Percentiles rank a stretch among this genome's conserved stretches.
Evolutionary conservation across 306 rosid species (phyloP).

Genomic region (Gillenia trifoliata): DNA sequence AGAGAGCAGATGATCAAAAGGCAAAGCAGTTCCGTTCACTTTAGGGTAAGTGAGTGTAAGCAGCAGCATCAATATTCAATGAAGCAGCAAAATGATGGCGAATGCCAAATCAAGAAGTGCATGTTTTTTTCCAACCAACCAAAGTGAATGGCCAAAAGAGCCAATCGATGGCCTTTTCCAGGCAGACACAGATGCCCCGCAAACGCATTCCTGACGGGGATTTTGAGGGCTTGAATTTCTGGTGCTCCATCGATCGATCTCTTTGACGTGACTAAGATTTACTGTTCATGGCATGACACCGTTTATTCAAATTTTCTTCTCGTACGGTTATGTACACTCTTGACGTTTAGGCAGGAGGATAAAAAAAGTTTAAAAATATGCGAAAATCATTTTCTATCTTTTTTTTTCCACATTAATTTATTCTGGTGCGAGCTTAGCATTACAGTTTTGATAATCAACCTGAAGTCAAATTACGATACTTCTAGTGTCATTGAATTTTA

Average conservation of each 20-base stretch:
- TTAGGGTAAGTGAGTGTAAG: background rate
- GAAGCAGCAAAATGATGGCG: background rate
- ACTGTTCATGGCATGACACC: background rate
- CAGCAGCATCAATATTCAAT: background rate
- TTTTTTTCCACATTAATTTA: too few species aligned
- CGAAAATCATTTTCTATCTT: too few species aligned
- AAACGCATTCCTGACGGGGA: conserved; percentile 8
- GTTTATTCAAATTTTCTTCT: background rate
- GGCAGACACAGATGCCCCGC: conserved; percentile 23
- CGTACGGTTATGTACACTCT: background rate
- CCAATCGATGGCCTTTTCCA: conserved; percentile 10
- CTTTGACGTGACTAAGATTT: conserved; percentile 28
- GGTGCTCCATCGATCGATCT: conserved; percentile 2
- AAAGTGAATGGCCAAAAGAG: conserved; percentile 6
- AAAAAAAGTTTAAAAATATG: too few species aligned
- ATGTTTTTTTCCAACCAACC: conserved; percentile 17
- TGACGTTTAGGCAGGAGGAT: background rate
- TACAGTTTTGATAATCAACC: too few species aligned
- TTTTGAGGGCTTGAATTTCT: conserved; percentile 15
- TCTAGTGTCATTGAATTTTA: too few species aligned
- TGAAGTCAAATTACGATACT: too few species aligned
- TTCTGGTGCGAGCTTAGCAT: too few species aligned
- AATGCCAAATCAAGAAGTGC: background rate
- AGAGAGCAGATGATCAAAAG: conserved; percentile 6
- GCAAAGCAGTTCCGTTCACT: background rate